A percentile compares a stretch with the other conserved stretches of the same genome.
phyloP scores from a whole-genome alignment of 345 rosid genomes.

The Corymbia maculata region DNA sequence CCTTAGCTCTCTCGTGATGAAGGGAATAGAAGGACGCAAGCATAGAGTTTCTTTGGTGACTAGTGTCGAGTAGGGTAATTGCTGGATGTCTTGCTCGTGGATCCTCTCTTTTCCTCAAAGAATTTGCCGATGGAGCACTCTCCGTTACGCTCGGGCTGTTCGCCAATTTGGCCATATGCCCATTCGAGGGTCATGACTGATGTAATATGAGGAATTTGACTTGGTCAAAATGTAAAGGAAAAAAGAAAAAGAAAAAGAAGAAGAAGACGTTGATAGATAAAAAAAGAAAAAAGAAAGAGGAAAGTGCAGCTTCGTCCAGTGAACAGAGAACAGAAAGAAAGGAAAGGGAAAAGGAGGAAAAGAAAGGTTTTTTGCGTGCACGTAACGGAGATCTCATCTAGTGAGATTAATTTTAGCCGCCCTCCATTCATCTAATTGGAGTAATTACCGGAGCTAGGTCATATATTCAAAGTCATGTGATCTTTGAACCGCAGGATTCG shows the following conservation, averaged over 20 bases:
- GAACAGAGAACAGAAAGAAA: not conserved
- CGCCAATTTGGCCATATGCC: not conserved
- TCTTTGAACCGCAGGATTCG: accelerated
- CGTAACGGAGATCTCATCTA: no score
- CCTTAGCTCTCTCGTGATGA: constrained; percentile 9
- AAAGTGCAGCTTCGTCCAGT: no score
- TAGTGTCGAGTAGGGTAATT: not conserved
- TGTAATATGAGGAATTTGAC: not conserved
- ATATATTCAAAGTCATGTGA: no score
- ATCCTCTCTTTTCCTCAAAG: not conserved
- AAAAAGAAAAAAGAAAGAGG: not conserved
- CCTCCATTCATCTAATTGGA: no score
- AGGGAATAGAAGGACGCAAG: constrained; percentile 7
- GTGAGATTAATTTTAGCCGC: no score
- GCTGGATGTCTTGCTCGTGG: not conserved
- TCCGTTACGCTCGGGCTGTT: not conserved
- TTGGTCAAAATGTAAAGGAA: not conserved
- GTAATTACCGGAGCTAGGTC: no score
- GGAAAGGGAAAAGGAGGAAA: no score
- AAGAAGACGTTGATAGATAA: not conserved
- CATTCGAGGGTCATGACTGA: not conserved
- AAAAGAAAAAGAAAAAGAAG: no score
- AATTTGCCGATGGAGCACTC: not conserved
- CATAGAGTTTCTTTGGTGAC: not conserved
- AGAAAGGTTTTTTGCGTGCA: no score